A percentile compares a stretch with the other conserved stretches of the same genome.
Conservation (phyloP, 2,329 filamentous ascomycete genomes). For the Diaporthe eres region DNA sequence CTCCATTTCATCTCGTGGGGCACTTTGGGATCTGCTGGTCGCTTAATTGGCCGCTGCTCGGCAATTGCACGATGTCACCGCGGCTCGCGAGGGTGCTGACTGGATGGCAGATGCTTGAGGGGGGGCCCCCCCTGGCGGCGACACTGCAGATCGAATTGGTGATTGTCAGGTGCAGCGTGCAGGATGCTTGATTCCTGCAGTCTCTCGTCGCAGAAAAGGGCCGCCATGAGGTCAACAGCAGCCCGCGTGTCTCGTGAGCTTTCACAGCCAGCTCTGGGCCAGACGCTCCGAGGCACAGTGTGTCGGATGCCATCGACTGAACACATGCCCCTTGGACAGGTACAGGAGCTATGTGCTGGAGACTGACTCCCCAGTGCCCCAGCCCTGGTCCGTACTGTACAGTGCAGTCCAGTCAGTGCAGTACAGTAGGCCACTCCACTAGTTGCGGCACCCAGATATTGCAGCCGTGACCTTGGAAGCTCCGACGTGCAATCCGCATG, state of each 20-base stretch:
- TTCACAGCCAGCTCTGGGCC: background rate
- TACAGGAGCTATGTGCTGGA: too few relatives aligned
- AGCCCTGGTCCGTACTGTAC: background rate
- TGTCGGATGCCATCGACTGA: background rate
- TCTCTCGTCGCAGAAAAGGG: background rate
- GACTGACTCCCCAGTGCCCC: too few relatives aligned
- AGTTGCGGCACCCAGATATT: slow-evolving; percentile 25
- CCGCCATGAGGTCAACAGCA: slow-evolving; percentile 9
- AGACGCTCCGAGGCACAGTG: background rate
- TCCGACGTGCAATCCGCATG: background rate
- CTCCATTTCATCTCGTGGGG: slow-evolving; percentile 33
- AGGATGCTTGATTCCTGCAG: slow-evolving; percentile 34
- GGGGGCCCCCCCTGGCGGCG: background rate
- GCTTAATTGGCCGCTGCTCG: slow-evolving; percentile 31
- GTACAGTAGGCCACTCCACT: background rate
- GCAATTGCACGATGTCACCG: slow-evolving; percentile 25
- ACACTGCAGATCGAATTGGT: slow-evolving; percentile 26
- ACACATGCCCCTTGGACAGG: background rate
- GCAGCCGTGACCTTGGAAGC: background rate
- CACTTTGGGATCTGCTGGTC: slow-evolving; percentile 25
- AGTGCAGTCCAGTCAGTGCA: background rate
- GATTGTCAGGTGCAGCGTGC: slow-evolving; percentile 29
- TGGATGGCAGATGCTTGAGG: slow-evolving; percentile 12
- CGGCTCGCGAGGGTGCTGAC: slow-evolving; percentile 6
- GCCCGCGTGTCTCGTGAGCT: slow-evolving; percentile 12